Conservation (phyloP, 805 yeast genomes). For the Yamadazyma endophytica region DNA sequence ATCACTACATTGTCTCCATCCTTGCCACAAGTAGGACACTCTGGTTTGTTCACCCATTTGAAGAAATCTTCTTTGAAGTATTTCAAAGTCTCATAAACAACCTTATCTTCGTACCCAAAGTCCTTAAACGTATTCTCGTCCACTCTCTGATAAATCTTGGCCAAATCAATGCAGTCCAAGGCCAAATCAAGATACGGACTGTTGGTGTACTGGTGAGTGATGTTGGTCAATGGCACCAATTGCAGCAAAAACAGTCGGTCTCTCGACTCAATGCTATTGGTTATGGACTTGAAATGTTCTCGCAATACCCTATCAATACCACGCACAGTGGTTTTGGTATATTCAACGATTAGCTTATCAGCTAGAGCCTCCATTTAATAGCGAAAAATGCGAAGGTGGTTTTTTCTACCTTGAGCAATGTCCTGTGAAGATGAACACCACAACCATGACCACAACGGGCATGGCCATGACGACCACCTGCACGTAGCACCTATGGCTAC, state of each 20-base stretch:
- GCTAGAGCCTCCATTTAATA: too few species aligned
- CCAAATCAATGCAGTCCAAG: constrained; percentile 60
- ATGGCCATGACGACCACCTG: constrained; percentile 30
- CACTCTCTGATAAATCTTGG: constrained; percentile 53
- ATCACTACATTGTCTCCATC: constrained; percentile 31
- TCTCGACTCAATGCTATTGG: too few species aligned
- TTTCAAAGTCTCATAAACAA: constrained; percentile 28
- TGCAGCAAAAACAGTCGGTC: too few species aligned
- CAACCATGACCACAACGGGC: constrained; percentile 21
- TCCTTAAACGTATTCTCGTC: constrained; percentile 41
- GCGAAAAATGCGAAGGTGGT: too few species aligned
- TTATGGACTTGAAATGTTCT: too few species aligned
- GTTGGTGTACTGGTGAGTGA: too few species aligned
- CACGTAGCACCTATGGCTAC: constrained; percentile 70
- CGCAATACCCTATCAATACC: too few species aligned
- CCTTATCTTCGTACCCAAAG: constrained; percentile 29
- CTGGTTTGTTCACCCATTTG: constrained; percentile 74
- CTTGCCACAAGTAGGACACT: constrained; percentile 49
- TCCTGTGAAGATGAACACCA: constrained; percentile 27
- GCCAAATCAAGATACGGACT: constrained; percentile 53
- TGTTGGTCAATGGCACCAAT: too few species aligned
- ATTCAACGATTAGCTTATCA: too few species aligned
- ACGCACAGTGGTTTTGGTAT: too few species aligned
- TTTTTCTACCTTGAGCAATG: too few species aligned
- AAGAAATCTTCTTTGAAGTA: constrained; percentile 75